phyloP scores from a whole-genome alignment of 768 basidiomycete species.

The Russula abietina region DNA sequence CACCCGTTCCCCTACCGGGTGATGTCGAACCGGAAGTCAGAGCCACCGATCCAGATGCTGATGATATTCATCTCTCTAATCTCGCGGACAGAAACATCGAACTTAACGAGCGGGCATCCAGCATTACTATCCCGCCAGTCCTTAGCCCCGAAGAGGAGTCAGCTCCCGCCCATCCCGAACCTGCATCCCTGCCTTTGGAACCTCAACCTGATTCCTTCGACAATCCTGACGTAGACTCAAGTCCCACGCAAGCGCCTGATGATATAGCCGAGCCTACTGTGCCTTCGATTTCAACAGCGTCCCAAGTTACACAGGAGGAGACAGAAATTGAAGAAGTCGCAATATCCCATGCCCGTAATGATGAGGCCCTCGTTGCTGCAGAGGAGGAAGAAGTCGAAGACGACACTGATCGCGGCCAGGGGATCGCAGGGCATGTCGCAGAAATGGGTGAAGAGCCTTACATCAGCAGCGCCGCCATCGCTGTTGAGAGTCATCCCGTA shows the following conservation, averaged over 20 bases:
- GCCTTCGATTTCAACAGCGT: background rate
- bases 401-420: slow-evolving; percentile 48
- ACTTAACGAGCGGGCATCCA: background rate
- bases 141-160: background rate
- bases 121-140: background rate
- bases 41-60: background rate
- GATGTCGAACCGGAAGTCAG: background rate
- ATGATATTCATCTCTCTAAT: background rate
- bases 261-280: background rate
- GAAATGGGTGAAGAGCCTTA: slow-evolving; percentile 46
- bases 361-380: slow-evolving; percentile 3
- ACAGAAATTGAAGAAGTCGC: background rate
- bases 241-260: background rate
- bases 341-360: background rate
- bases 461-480: background rate
- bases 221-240: slow-evolving; percentile 1
- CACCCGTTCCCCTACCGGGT: background rate
- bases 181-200: slow-evolving; percentile 5
- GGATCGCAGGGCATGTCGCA: slow-evolving; percentile 53
- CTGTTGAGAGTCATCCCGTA: slow-evolving; percentile 14
- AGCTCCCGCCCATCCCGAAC: background rate
- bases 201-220: slow-evolving; percentile 9
- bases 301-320: background rate
- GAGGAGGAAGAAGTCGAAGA: slow-evolving; percentile 41
- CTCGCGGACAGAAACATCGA: background rate